Evolutionary conservation across 371 early-diverging fungal species (phyloP), one percentile per base, ranked within the genome.

Genomic region (Mucor irregularis): DNA sequence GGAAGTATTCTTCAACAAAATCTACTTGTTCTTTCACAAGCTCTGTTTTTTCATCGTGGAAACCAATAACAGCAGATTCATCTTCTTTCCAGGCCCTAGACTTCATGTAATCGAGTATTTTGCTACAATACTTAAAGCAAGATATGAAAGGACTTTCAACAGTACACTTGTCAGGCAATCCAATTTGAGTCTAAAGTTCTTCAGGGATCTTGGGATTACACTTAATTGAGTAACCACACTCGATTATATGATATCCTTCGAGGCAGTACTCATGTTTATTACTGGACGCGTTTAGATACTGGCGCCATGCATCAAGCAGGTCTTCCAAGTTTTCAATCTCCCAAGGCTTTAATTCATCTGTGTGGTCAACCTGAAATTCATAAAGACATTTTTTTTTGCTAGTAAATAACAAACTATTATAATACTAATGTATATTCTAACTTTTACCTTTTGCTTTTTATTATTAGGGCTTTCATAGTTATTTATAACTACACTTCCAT

Each of bases 221-320:
- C 31, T 51, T 45, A 14, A 58, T 58, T 2, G 58, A 58, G 35
- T 58, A 58, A 21, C 50, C 58, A 14, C 52, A 58, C 25, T 58
- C 31, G 11, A 58, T 58, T 0, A 58, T 17, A 30, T 58, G 58
- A 24, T 58, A 46, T 9, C 39, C 26, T 39, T 58, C 30, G 4
- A 47, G 24, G 39, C 58, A 56, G 29, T 30, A 56, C n/a, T 56
- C 49, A 42, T 56, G 56, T 7, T 34, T 42, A 16, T 24, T 11
- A 8, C 42, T 24, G 6, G 42, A 40, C 9, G 11, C 25, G 16
- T 17, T 42, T 17, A 56, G 28, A 49, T 56, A 56, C 5, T 56
- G 56, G 17, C 31, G 30, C 30, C 35, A 38, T 11, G 39, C 56
- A 34, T 53, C 44, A 29, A 29, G n/a, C 0, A 53, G 22, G 9